phyloP scores from a whole-genome alignment of 805 yeast genomes.

The Nakazawaea siamensis region DNA sequence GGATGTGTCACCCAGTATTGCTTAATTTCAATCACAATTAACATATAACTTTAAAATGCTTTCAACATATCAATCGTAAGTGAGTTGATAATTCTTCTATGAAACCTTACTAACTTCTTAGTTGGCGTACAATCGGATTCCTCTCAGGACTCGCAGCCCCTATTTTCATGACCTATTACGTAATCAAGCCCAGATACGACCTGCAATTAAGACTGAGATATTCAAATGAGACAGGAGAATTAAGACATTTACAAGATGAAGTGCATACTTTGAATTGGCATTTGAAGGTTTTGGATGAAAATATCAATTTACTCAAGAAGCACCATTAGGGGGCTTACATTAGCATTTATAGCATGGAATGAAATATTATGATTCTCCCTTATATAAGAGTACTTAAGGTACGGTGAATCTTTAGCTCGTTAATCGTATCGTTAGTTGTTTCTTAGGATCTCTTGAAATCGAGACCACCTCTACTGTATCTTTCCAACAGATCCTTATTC shows the following conservation, averaged over 20 bases:
- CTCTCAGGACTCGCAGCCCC: conserved; percentile 8
- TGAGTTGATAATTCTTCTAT: no score
- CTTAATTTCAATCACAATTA: no score
- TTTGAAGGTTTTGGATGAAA: conserved; percentile 4
- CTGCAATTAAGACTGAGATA: background rate
- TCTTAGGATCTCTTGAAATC: conserved; percentile 1
- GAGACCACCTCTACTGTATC: conserved; percentile 8
- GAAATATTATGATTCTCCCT: no score
- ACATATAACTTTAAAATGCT: no score
- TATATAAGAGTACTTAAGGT: no score
- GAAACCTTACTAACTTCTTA: no score
- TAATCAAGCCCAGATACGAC: conserved; percentile 5
- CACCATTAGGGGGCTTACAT: no score
- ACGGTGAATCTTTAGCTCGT: background rate
- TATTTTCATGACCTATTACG: conserved; percentile 1
- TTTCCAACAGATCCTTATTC: conserved; percentile 8
- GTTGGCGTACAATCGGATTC: conserved; percentile 9
- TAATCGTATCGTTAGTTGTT: background rate
- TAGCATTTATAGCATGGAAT: no score
- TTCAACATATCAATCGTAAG: no score
- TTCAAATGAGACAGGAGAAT: background rate
- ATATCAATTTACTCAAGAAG: background rate
- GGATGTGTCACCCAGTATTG: no score
- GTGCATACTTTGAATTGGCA: conserved; percentile 8
- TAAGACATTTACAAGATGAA: conserved; percentile 5